Evolutionary conservation across 2,329 filamentous ascomycete species (phyloP), one percentile per base, ranked within the genome.

Genomic region (Rhytidhysteron rufulum): DNA sequence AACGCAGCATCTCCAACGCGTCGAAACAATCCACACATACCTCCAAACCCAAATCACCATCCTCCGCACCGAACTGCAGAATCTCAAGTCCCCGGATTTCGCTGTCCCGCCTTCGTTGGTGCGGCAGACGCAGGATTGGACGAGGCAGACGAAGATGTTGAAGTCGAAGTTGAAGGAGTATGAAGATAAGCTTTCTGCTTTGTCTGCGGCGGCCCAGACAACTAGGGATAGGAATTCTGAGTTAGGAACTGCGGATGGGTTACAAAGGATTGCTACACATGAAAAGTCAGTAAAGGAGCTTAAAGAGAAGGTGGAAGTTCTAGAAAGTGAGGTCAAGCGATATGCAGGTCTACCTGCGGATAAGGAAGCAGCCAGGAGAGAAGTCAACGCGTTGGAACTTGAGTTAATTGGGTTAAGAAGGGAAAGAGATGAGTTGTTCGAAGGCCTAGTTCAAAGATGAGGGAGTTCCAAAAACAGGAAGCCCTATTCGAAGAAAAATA

Each of bases 321-420:
- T 90, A 31, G 82, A 87, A 43, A 62, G 64, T 2, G 77, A 83
- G 45, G 71, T 91, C 15, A 72, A 72, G 27, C 74, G 73, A 17
- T 95, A 88, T 50, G 78, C 82, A 39, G 82, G 84, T 5, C 63
- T 95, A 44, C 86, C 89, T 1, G 82, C 81, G 5, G 82, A 95
- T 55, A 66, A 78, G 7, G 76, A 82, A 34, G 74, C 78, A 34
- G 88, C 88, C 25, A 77, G 83, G 50, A 67, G 72, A n/a, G 82
- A 87, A 58, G 73, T 95, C 20, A 84, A 86, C 48, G 70, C 73
- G 21, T 66, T 89, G 31, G 78, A 85, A 44, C 67, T 70, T 2
- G 80, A 88, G 54, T 68, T 95, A 33, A 72, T 75, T 29, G 66
- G 68, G 8, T 66, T 88, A 37, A 82, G 75, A 20, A 72, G 73